A percentile compares a stretch with the other conserved stretches of the same genome.
These are phyloP conservation scores for Plasmodium berghei DNA, from an alignment of 169 alveolate genomes.

Conservation along the genomic window DNA sequence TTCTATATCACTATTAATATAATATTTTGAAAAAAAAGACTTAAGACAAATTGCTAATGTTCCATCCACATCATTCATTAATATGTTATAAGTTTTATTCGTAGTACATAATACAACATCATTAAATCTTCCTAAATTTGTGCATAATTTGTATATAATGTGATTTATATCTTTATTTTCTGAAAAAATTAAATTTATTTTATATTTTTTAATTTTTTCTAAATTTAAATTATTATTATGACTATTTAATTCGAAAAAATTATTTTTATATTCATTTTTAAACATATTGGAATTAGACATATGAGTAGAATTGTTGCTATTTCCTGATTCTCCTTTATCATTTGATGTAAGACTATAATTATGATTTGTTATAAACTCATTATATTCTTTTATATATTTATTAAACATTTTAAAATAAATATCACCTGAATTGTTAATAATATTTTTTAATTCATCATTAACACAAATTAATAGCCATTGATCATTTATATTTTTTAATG, in stretches of 20 bases:
- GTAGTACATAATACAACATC: constrained; percentile 72
- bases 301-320: neutral
- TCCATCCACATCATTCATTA: constrained; percentile 71
- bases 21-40: constrained; percentile 47
- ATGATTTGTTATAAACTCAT: constrained; percentile 55
- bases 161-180: constrained; percentile 68
- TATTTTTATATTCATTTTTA: constrained; percentile 3
- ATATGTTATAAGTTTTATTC: constrained; percentile 59
- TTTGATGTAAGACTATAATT: constrained; percentile 11
- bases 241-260: constrained; percentile 48
- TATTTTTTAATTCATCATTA: constrained; percentile 48
- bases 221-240: constrained; percentile 24
- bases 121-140: constrained; percentile 45
- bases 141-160: constrained; percentile 60
- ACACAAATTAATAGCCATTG: constrained; percentile 71
- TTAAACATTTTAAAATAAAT: constrained; percentile 66
- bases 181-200: constrained; percentile 67
- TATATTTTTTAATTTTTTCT: constrained; percentile 44
- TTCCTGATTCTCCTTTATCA: neutral
- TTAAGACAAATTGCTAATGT: constrained; percentile 71
- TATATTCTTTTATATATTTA: constrained; percentile 63
- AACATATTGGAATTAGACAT: neutral
- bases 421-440: constrained; percentile 52
- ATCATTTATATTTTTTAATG: constrained; percentile 47
- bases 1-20: neutral